Base-by-base conservation (phyloP, 768 basidiomycete genomes). In the Sporobolomyces roseus region DNA sequence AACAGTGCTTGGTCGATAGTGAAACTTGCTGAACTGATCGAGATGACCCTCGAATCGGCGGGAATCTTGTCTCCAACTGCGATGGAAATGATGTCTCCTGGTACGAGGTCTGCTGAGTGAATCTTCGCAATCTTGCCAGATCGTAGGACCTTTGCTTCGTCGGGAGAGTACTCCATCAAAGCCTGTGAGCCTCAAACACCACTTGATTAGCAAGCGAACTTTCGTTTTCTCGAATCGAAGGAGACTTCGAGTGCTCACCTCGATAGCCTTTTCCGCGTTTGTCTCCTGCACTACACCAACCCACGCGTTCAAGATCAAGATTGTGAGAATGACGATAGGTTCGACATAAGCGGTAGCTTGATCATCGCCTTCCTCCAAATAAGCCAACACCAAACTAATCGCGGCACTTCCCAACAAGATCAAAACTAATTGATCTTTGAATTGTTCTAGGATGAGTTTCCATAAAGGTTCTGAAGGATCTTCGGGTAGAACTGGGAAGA, bases 271-370 rank as follows among this genome's bases (percentile, higher is more conserved):
- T 80, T 99, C 94, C 4, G 94, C 94, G 68, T 90, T 94, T 19
- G 88, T 88, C 80, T 99, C 94, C 79, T 99, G 94, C 52, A 97
- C 85, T 43, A 99, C 94, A 68, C 94, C 94, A 62, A 99, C 94
- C 27, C 91, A 84, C n/a, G 94, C 94, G 75, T 99, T 99, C 52
- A 93, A 93, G 43, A 98, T 82, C 60, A 99, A 85, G 76, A 99
- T 98, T 74, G 97, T 86, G 30, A 98, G 83, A 77, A 99, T 99
- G 72, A 98, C 94, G 4, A 87, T 75, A 8, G 94, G 94, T 78
- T 99, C 94, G 43, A 99, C 93, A 74, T 97, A 97, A 30, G 93
- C 93, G 41, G 90, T 87, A 49, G 77, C 75, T 82, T 83, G 65
- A 86, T 85, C 86, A 17, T 85, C 83, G 1, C 85, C 82, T 65